Evolutionary conservation across 2,329 filamentous ascomycete species (phyloP).

Genomic region (Penicillium italicum): DNA sequence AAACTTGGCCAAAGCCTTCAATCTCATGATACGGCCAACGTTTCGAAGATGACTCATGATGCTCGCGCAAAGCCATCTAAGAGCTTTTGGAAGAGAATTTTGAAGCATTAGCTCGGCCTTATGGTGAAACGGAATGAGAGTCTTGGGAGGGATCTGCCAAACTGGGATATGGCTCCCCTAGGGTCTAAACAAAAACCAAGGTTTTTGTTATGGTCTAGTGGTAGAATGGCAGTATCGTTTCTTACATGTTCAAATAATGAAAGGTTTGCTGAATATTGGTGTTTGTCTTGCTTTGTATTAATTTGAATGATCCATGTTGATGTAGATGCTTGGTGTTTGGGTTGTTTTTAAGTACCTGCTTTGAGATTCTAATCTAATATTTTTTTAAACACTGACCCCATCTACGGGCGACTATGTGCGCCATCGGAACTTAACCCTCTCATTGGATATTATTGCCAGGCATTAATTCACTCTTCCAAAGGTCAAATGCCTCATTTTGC

Average conservation of each 20-base stretch:
- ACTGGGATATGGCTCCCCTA: no score
- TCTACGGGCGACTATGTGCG: no score
- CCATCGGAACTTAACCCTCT: no score
- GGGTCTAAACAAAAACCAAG: no score
- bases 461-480: no score
- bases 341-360: not conserved
- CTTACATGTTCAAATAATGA: no score
- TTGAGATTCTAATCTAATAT: not conserved
- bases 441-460: no score
- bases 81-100: conserved; percentile 1
- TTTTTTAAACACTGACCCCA: not conserved
- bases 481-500: no score
- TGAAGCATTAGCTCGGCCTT: not conserved
- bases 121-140: not conserved
- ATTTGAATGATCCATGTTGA: not conserved
- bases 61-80: not conserved
- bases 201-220: no score
- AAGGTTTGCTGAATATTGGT: not conserved
- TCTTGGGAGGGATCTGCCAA: not conserved
- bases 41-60: not conserved
- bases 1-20: not conserved
- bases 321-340: not conserved
- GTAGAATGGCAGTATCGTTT: no score
- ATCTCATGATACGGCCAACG: not conserved
- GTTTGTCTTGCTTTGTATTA: not conserved